Evolutionary conservation across 2,329 filamentous ascomycete species (phyloP), one percentile per base, ranked within the genome.

Genomic region (Teratosphaeria viscida): DNA sequence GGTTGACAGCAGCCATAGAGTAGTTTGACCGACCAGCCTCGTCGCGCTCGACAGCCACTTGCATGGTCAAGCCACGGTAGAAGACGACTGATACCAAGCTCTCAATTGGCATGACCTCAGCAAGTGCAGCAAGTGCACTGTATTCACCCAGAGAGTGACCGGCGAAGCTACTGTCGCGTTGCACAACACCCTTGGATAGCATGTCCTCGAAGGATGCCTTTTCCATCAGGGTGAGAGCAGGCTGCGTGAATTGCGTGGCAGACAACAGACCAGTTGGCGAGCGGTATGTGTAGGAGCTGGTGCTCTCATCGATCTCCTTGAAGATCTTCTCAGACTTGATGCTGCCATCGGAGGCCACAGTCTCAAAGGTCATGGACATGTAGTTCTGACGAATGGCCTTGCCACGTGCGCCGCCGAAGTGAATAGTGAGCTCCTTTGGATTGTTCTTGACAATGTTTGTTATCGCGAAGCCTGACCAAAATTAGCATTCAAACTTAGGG

Each of bases 401-500:
- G 72, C 94, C 94, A 61, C 90, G 89, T 63, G 94, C 91, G 55
- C 94, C 94, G 78, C 95, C 94, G 72, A 99, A 99, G 80, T 99
- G 89, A 65, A 99, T 90, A 5, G 95, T 99, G 59, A 99, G 86
- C 78, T 97, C 94, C 81, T 96, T 96, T 64, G 94, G 94, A 78
- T 99, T 99, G 81, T 97, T 99, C 82, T 91, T 95, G 75, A 99
- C 94, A 70, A 99, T 99, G 77, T 97, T 92, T 72, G 92, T 95
- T 70, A 99, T 99, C 5, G 92, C 92, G 71, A 99, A 96, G 69
- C 89, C 87, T 90, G 62, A 0, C 23, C 29, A 43, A 11, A 54
- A n/a, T 54, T 54, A 56, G 55, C 55, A 57, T 60, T 58, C 59
- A 16, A 54, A 59, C 34, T 64, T 52, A 60, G 39, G 12, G 23